A percentile compares a stretch with the other conserved stretches of the same genome.
Evolutionary conservation across 768 basidiomycete genomes (phyloP).

Genomic region (Sporobolomyces phaffii): DNA sequence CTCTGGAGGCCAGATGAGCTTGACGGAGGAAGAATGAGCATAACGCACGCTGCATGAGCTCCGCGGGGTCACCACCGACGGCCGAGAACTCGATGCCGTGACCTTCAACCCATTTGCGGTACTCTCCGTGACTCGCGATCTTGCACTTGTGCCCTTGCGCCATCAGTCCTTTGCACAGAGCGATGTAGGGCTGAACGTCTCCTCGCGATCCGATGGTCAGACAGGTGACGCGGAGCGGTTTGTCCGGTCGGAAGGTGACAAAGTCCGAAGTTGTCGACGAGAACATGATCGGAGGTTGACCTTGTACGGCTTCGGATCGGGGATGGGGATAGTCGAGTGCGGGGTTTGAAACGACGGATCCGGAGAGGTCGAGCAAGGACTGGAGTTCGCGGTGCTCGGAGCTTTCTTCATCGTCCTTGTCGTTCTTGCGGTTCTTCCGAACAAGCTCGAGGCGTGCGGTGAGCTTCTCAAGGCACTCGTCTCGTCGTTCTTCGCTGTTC

Average conservation of each 20-base stretch:
- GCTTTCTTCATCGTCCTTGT: constrained; percentile 46
- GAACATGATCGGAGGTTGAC: constrained; percentile 75
- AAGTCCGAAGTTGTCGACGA: constrained; percentile 93
- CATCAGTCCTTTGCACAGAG: constrained; percentile 83
- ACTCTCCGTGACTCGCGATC: constrained; percentile 94
- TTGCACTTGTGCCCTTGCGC: constrained; percentile 79
- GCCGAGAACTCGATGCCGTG: constrained; percentile 92
- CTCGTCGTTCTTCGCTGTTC: constrained; percentile 67
- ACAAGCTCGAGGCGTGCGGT: constrained; percentile 74
- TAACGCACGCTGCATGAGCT: constrained; percentile 65
- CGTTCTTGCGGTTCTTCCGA: constrained; percentile 49
- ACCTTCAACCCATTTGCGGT: constrained; percentile 66
- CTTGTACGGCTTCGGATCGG: constrained; percentile 26
- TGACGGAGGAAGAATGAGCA: not conserved
- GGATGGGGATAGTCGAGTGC: constrained; percentile 33
- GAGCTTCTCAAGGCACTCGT: constrained; percentile 67
- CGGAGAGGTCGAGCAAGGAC: constrained; percentile 77
- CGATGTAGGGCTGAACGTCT: constrained; percentile 97
- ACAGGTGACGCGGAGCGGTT: constrained; percentile 82
- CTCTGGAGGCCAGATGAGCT: not conserved
- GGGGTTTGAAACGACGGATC: constrained; percentile 43
- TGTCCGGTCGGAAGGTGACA: constrained; percentile 86
- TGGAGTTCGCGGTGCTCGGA: constrained; percentile 64
- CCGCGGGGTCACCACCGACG: constrained; percentile 95
- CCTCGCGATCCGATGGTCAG: constrained; percentile 93